phyloP scores from a whole-genome alignment of 352 stramenopile species.

The Halophytophthora polymorphica region DNA sequence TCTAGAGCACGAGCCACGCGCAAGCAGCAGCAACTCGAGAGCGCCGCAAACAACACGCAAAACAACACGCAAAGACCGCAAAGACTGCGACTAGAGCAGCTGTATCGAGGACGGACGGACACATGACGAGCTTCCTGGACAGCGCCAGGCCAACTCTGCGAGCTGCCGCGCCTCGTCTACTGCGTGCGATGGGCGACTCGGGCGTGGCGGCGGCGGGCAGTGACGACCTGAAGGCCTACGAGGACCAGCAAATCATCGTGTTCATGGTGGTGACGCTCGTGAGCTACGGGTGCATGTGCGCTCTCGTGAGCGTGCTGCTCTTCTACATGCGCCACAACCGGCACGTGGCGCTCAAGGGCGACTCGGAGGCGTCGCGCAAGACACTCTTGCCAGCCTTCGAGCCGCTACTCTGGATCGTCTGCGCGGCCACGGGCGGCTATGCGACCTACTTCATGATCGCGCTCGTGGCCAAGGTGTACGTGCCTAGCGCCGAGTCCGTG shows the following conservation, averaged over 20 bases:
- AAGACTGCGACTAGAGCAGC: background rate
- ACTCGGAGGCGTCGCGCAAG: conserved; percentile 39
- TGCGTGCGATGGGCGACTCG: background rate
- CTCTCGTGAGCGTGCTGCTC: conserved; percentile 30
- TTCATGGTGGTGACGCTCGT: conserved; percentile 35
- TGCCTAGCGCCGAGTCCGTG: conserved; percentile 11
- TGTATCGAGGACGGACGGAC: background rate
- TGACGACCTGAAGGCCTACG: conserved; percentile 14
- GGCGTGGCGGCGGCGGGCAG: background rate
- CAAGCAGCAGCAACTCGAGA: background rate
- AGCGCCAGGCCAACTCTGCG: conserved; percentile 18
- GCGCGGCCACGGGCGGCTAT: conserved; percentile 19
- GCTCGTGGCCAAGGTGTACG: conserved; percentile 22
- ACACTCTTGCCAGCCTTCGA: conserved; percentile 49
- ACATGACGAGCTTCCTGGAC: conserved; percentile 14
- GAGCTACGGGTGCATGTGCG: conserved; percentile 36
- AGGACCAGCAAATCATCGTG: conserved; percentile 22
- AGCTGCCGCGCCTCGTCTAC: conserved; percentile 14
- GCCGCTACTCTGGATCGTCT: conserved; percentile 44
- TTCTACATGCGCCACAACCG: conserved; percentile 47
- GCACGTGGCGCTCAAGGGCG: conserved; percentile 30
- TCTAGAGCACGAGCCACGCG: background rate
- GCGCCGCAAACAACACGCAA: no score
- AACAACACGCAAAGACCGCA: no score
- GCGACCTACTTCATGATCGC: conserved; percentile 32